Percentiles rank a stretch among this genome's conserved stretches.
phyloP scores from a whole-genome alignment of 495 filamentous ascomycete species.

The Evansstolkia leycettana region DNA sequence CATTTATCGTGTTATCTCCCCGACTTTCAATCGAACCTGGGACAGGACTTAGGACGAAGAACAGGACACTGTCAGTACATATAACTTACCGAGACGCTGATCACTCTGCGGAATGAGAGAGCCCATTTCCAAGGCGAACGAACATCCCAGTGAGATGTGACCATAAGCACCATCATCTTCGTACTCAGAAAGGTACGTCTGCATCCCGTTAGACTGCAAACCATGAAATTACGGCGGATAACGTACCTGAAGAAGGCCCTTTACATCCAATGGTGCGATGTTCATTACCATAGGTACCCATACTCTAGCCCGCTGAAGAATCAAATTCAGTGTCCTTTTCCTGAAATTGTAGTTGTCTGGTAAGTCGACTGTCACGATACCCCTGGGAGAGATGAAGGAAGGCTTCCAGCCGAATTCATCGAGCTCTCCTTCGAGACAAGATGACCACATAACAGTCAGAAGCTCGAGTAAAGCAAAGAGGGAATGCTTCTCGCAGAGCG shows the following conservation, averaged over 20 bases:
- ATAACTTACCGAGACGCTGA: slow-evolving; percentile 53
- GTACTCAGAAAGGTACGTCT: slow-evolving; percentile 88
- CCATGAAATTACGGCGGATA: neutral
- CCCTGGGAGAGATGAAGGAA: slow-evolving; percentile 60
- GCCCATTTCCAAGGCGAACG: slow-evolving; percentile 90
- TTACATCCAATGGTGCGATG: slow-evolving; percentile 85
- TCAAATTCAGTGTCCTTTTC: slow-evolving; percentile 59
- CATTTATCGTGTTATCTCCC: slow-evolving; percentile 61
- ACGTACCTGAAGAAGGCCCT: slow-evolving; percentile 65
- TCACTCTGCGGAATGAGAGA: slow-evolving; percentile 77
- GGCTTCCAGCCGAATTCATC: slow-evolving; percentile 85
- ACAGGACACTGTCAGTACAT: neutral
- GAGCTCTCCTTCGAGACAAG: slow-evolving; percentile 85
- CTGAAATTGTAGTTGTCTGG: slow-evolving; percentile 80
- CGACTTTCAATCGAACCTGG: slow-evolving; percentile 56
- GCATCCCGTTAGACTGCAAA: slow-evolving; percentile 5
- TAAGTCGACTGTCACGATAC: slow-evolving; percentile 69
- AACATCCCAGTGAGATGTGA: slow-evolving; percentile 84
- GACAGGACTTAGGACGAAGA: slow-evolving; percentile 1
- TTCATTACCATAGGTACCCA: slow-evolving; percentile 77
- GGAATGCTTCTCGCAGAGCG: slow-evolving; percentile 78
- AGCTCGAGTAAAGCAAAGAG: slow-evolving; percentile 88
- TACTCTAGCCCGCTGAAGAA: slow-evolving; percentile 60
- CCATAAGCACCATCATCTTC: slow-evolving; percentile 79
- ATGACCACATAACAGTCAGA: slow-evolving; percentile 83